phyloP scores from a whole-genome alignment of 1,139 yeast species.

The Suhomyces bokatorum region DNA sequence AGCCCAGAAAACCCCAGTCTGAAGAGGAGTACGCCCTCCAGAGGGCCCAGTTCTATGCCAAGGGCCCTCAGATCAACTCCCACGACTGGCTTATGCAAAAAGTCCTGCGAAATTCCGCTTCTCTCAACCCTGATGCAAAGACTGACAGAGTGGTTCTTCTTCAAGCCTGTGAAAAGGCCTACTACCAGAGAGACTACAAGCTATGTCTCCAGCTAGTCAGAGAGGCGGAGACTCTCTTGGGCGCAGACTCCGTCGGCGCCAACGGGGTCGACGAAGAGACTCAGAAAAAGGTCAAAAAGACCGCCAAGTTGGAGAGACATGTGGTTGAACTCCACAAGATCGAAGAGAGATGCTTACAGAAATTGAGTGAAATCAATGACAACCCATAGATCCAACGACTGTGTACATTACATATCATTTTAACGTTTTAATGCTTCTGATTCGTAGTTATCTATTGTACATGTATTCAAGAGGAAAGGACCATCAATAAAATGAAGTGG shows the following conservation, averaged over 20 bases:
- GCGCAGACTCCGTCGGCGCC: conserved; percentile 30
- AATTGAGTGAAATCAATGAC: conserved; percentile 1
- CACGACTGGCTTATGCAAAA: conserved; percentile 44
- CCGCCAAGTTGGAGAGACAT: conserved; percentile 44
- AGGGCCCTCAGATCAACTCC: conserved; percentile 56
- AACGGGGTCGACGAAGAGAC: conserved; percentile 11
- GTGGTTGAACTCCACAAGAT: conserved; percentile 47
- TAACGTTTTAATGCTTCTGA: not conserved
- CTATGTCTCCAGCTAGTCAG: conserved; percentile 42
- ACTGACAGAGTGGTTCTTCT: conserved; percentile 37
- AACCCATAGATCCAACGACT: not conserved
- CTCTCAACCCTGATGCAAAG: conserved; percentile 30
- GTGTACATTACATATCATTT: not conserved
- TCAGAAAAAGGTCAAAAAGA: conserved; percentile 27
- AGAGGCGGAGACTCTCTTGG: conserved; percentile 32
- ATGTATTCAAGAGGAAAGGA: not conserved
- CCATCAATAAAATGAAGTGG: not conserved
- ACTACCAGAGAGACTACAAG: conserved; percentile 46
- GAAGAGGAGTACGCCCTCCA: conserved; percentile 55
- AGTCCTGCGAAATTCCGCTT: conserved; percentile 19
- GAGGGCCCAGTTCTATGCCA: conserved; percentile 36
- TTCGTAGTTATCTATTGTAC: not conserved
- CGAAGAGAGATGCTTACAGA: conserved; percentile 35
- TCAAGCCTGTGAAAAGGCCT: conserved; percentile 52
- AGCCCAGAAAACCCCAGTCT: conserved; percentile 54